Evolutionary conservation across 179 eudicot species (phyloP), one percentile per base, ranked within the genome.

Genomic region (Heliamphora pulchella): DNA sequence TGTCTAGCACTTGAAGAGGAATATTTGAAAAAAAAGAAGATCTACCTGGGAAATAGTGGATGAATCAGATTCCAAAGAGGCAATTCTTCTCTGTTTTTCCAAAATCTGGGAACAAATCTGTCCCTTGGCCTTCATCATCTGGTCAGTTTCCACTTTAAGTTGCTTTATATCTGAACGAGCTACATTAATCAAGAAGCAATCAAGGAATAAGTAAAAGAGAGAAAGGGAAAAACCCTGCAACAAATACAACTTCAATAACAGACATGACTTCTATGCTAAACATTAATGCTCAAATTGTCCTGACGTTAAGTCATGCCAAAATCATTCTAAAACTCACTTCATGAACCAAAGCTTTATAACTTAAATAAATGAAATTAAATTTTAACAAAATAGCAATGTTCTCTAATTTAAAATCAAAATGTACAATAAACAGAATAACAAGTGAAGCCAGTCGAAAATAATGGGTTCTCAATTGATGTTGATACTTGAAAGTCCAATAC

Each of bases 51-150:
- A 78, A 67, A 90, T 89, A 66, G 84, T 88, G 84, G 80, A 80
- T 50, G 91, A 88, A 74, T 89, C 96, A 76, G 82, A 80, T 80
- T 89, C 97, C 84, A 89, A 79, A 50, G 87, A 83, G 61, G 86
- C 81, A 63, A 87, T 80, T 79, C 82, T 87, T 83, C 86, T 90
- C 86, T 93, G 91, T 79, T 85, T 88, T 64, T 91, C 93, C 75
- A 93, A 78, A 71, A 93, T 91, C 81, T 83, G 82, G 59, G 89
- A 88, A 81, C 94, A 89, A 53, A 90, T 84, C 22, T 86, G 82
- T 73, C 86, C 91, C 86, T 86, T 89, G 66, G 81, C 76, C 80
- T 89, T 89, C 65, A 81, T 80, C 89, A 93, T 85, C 84, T 79
- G 79, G 15, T 88, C 90, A 53, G 86, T 78, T 62, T 91, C 97